Conservation (phyloP, 2,329 filamentous ascomycete genomes). For the Biscogniauxia mediterranea region DNA sequence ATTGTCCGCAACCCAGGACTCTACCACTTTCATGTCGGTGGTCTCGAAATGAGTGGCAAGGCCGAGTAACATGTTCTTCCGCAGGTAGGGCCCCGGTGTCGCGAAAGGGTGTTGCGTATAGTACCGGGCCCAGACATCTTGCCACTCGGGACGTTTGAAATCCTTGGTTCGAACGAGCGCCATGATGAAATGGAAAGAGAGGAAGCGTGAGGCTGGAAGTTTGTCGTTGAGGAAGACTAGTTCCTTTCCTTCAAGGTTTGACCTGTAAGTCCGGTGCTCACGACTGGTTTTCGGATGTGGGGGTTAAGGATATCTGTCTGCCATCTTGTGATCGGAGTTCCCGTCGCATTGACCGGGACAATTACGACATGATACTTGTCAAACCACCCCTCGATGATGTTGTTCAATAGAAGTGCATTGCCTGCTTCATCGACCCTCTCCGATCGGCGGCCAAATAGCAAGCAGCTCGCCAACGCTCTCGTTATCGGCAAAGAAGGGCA, state of each 20-base stretch:
- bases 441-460: constrained; percentile 12
- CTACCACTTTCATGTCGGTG: background rate
- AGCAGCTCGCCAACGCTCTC: background rate
- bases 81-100: constrained; percentile 20
- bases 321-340: constrained; percentile 15
- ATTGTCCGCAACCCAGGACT: background rate
- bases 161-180: constrained; percentile 21
- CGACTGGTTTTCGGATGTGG: constrained; percentile 1
- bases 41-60: constrained; percentile 2
- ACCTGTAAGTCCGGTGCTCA: background rate
- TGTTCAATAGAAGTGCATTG: constrained; percentile 12
- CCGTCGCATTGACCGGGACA: constrained; percentile 11
- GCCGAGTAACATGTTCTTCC: constrained; percentile 22
- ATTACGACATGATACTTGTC: constrained; percentile 31
- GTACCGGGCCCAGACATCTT: constrained; percentile 20
- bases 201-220: constrained; percentile 18
- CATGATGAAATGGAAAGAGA: constrained; percentile 28
- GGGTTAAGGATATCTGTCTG: constrained; percentile 8
- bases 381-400: constrained; percentile 18
- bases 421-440: constrained; percentile 4
- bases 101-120: constrained; percentile 20
- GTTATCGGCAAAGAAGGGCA: constrained; percentile 17
- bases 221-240: constrained; percentile 17
- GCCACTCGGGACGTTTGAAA: constrained; percentile 10
- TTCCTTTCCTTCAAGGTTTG: constrained; percentile 10